Base-by-base conservation (phyloP, 2,329 filamentous ascomycete genomes). In the Apiospora koreana region DNA sequence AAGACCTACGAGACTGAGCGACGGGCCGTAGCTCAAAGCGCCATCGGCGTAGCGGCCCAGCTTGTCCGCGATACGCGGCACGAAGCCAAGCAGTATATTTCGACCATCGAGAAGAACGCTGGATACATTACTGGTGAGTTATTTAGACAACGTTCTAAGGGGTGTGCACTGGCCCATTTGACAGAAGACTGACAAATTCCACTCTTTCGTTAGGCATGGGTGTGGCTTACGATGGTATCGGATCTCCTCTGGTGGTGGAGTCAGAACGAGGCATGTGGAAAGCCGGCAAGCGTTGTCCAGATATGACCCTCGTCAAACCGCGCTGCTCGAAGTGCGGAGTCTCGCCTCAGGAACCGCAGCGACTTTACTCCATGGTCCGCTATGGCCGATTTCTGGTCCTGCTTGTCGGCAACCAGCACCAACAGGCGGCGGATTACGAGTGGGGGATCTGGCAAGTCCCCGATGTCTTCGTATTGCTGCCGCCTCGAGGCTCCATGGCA, bases 31-130 rank as follows among this genome's bases (percentile, higher is more conserved):
- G 84, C 84, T 0, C 79, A 82, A 69, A 79, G 78, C n/a, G 84
- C 86, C n/a, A 84, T 86, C 48, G 80, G 83, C 41, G 83, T 86
- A 0, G 84, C 85, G 0, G 84, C 84, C 0, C 76, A 79, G 8
- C 75, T 86, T 14, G 84, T 86, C 2, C 78, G 84, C 48, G 83
- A 84, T 69, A 86, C 84, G 0, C 73, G 82, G 2, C 78, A 79
- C 62, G 79, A 81, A n/a, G 84, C 84, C 1, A 82, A 83, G 72
- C 77, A 82, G 43, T 86, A 86, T 65, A 83, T 86, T 2, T 79
- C 80, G 35, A 83, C 84, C 0, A 84, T 86, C 46, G 80, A 86
- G 71, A 81, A 79, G 70, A 86, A 85, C 62, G 83, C 84, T 0
- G 84, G 80, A 1, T 86, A 84, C 71, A 86, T 86, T 62, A 85